Base-by-base conservation (phyloP, 352 stramenopile species). In the Pythium utonaiense region DNA sequence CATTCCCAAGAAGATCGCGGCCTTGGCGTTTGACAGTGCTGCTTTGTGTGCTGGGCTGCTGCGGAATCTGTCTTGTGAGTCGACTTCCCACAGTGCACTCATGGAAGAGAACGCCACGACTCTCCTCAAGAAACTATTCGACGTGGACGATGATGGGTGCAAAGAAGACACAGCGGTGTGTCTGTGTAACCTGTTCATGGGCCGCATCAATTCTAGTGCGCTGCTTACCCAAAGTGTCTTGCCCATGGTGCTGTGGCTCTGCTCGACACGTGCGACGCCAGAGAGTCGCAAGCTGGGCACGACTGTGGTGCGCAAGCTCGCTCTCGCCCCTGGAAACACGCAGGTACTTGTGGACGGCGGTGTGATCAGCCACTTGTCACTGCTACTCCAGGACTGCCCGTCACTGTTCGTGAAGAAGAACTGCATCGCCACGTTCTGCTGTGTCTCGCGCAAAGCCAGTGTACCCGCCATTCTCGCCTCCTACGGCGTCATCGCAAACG, bases 161-260 rank as follows among this genome's bases (percentile, higher is more conserved):
- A 75, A 74, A 47, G 74, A 85, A 28, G 79, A 89, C 56, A 64
- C 77, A 6, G 72, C 74, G 14, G 50, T 89, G 31, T 79, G 76
- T 58, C 66, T 74, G 2, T 89, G 79, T 70, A 91, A 89, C 55
- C 58, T 91, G 33, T 75, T 91, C 17, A 71, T 91, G 5, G 80
- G 82, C 16, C 65, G 63, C 9, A 67, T 88, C 51, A 91, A 91
- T 58, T 88, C 82, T 24, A 72, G 70, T 28, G 52, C 74, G 7
- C 60, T 91, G 36, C 61, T 91, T 0, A 68, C 68, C 7, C 71
- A 70, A 27, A 62, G 72, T 3, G 68, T 88, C 2, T 53, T 91
- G 16, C 71, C 76, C 5, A 66, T 88, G 14, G 66, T 91, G 25
- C 67, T 91, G 6, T 84, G 77, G 57, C 62, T 91, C 4, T 86